Base-by-base conservation (phyloP, 352 stramenopile species). In the Globisporangium spinosum region DNA sequence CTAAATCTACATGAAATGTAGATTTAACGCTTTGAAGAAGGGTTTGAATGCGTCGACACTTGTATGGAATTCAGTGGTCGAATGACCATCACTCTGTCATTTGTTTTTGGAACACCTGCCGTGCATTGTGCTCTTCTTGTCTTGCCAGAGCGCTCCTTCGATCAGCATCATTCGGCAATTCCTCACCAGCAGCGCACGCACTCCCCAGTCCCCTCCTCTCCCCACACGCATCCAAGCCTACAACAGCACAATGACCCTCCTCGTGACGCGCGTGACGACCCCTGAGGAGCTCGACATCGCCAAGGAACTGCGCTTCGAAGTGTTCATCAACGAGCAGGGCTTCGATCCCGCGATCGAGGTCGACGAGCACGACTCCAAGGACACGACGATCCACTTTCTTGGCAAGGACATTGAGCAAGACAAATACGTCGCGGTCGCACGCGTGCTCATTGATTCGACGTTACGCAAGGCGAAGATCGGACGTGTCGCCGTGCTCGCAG, bases 311-410 rank as follows among this genome's bases (percentile, higher is more conserved):
- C 77, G 80, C 54, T 68, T 72, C 65, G 51, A 75, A 12, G 80
- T 90, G 45, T 90, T 90, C 66, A 72, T 89, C 53, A 60, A 78
- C 8, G 83, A 91, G 45, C 72, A 85, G 49, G 74, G 74, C 49
- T 83, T 82, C 54, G 70, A 81, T 32, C 55, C 61, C 2, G 63
- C 58, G n/a, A 55, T 78, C 15, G 74, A 89, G 68, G 59, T 84
- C 45, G 80, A 89, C 58, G 63, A 69, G n/a, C 63, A 82, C 64
- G 83, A 89, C 70, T 59, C 75, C 58, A 63, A 75, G 22, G 40
- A 73, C 9, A 79, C 74, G 12, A 91, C 80, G 22, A 49, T 77
- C 38, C 77, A 89, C 58, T 87, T 89, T 43, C 2, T 89, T 17
- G 82, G 76, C 58, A 80, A 78, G 38, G 77, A 89, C 61, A 38